Evolutionary conservation across 1,139 yeast genomes (phyloP).

Genomic region (Meyerozyma smithsonii): DNA sequence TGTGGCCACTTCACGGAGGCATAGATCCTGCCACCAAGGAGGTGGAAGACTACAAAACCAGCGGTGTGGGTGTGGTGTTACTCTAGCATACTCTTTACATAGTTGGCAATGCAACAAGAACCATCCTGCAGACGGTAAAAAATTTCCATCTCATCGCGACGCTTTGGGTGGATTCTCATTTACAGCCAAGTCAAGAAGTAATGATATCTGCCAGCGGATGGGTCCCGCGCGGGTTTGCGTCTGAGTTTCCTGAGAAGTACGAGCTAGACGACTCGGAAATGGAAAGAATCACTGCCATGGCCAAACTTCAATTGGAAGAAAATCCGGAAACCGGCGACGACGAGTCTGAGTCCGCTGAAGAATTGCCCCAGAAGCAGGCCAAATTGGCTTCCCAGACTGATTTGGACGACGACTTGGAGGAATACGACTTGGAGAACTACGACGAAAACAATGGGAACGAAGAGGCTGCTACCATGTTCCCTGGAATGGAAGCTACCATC

Average conservation of each 20-base stretch:
- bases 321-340: slow-evolving; percentile 44
- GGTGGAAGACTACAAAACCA: slow-evolving; percentile 48
- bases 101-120: neutral
- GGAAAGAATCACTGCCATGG: slow-evolving; percentile 84
- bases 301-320: slow-evolving; percentile 68
- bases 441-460: slow-evolving; percentile 58
- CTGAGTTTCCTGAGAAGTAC: slow-evolving; percentile 87
- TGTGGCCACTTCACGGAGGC: slow-evolving; percentile 81
- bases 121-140: neutral
- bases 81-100: slow-evolving; percentile 30
- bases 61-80: slow-evolving; percentile 89
- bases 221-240: slow-evolving; percentile 96
- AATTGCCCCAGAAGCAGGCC: slow-evolving; percentile 6
- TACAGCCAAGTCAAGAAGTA: neutral
- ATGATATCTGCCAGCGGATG: slow-evolving; percentile 93
- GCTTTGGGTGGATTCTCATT: neutral
- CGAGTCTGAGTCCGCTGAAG: slow-evolving; percentile 11
- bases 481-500: slow-evolving; percentile 57
- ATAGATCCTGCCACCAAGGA: slow-evolving; percentile 49
- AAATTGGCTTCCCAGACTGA: slow-evolving; percentile 50
- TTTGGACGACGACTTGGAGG: slow-evolving; percentile 79
- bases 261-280: slow-evolving; percentile 89
- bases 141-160: slow-evolving; percentile 1
- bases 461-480: slow-evolving; percentile 57
- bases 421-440: slow-evolving; percentile 79